phyloP scores from a whole-genome alignment of 768 basidiomycete species.

The Russula earlei region DNA sequence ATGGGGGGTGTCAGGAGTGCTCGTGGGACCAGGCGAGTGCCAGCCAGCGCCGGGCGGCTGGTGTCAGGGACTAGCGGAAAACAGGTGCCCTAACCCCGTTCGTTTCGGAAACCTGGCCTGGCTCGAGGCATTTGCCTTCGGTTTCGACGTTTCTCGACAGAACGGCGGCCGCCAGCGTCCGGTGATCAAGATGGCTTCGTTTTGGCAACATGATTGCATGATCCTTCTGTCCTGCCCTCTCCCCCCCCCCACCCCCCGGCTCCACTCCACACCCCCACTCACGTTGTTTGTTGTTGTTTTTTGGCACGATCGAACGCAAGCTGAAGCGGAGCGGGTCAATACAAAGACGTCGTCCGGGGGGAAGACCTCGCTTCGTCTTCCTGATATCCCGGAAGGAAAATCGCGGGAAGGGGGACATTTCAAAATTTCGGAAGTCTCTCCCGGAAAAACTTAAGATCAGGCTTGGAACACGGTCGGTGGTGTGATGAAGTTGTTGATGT shows the following conservation, averaged over 20 bases:
- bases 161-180: background rate
- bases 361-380: slow-evolving; percentile 1
- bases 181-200: slow-evolving; percentile 1
- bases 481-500: background rate
- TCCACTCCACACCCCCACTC: no score
- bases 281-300: no score
- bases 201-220: background rate
- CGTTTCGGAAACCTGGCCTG: slow-evolving; percentile 10
- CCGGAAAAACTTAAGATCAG: background rate
- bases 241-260: background rate
- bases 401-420: background rate
- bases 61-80: slow-evolving; percentile 10
- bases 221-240: no score
- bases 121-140: background rate
- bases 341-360: background rate
- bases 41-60: background rate
- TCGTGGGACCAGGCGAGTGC: no score
- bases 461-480: background rate
- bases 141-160: slow-evolving; percentile 5
- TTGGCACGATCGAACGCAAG: no score
- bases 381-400: slow-evolving; percentile 2
- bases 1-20: no score
- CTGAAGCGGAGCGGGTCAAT: no score
- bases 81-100: slow-evolving; percentile 12
- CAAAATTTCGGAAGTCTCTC: background rate